Evolutionary conservation across 2,329 filamentous ascomycete species (phyloP), one percentile per base, ranked within the genome.

Genomic region (Cladosporium sp.): DNA sequence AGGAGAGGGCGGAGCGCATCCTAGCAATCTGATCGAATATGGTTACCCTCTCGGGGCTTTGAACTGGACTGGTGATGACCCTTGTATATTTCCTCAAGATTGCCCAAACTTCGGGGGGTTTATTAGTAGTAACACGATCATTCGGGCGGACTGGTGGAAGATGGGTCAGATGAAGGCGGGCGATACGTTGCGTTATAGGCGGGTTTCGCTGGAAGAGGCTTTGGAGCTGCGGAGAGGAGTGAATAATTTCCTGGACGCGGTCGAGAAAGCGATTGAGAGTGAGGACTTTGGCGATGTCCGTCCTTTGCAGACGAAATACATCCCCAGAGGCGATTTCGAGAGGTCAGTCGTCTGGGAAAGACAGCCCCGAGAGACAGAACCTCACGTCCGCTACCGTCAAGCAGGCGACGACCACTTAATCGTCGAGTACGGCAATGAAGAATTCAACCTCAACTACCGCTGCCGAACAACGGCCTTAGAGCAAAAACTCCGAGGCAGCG

Each of bases 1-100:
- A 9, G 82, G 81, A 0, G 80, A 83, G 53, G 82, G 80, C 7
- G 82, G 82, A 9, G 73, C 77, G 1, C 82, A 85, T 61, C 82
- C 82, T 7, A 62, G 59, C 3, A 68, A 68, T 48, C 52, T 67
- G 7, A 72, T 79, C 18, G 78, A 80, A 53, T 81, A 83, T 55
- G 79, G 80, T 2, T 84, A 83, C 59, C 76, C 78, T 0, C 60
- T 79, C 1, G 79, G 79, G 0, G 74, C 74, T 0, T 57, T 83
- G 20, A 83, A 82, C 55, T 84, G 77, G 74, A 82, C 78, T 0
- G 80, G 80, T 3, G 79, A 83, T 51, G 77, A 79, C 30, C 74
- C 78, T 2, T 78, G 77, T n/a, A 75, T 84, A 15, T 81, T 84
- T 42, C 73, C 78, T 0, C 69, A 77, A 4, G 80, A 84, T 58